A percentile compares a stretch with the other conserved stretches of the same genome.
These are phyloP conservation scores for Chamaenerion angustifolium DNA, from an alignment of 345 rosid species.

Conservation along the genomic window DNA sequence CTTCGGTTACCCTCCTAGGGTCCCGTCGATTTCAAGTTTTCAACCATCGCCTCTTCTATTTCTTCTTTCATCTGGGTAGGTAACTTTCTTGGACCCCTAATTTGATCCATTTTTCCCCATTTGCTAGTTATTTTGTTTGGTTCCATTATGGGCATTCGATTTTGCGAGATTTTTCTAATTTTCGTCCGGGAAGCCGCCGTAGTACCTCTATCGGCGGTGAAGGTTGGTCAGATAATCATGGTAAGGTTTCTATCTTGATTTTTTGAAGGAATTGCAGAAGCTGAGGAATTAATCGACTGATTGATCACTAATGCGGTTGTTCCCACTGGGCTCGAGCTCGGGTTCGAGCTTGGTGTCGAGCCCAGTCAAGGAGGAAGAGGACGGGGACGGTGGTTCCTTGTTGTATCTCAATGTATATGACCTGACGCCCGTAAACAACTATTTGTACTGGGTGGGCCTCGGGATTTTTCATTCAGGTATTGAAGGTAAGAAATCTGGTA, in stretches of 20 bases:
- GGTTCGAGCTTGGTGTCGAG: slow-evolving; percentile 35
- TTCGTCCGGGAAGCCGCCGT: too few species aligned
- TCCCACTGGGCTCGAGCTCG: slow-evolving; percentile 20
- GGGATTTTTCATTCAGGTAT: slow-evolving; percentile 95
- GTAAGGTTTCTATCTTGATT: not conserved
- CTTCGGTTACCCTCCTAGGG: too few species aligned
- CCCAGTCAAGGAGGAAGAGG: slow-evolving; percentile 33
- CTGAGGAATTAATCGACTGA: not conserved
- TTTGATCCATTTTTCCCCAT: too few species aligned
- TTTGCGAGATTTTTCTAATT: too few species aligned
- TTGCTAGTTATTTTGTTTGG: too few species aligned
- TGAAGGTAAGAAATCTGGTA: slow-evolving; percentile 37
- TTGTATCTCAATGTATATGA: slow-evolving; percentile 87
- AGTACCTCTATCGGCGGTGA: too few species aligned
- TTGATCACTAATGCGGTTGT: slow-evolving; percentile 48
- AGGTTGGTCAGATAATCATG: too few species aligned
- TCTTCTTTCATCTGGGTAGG: too few species aligned
- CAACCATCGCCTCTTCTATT: too few species aligned
- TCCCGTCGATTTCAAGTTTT: too few species aligned
- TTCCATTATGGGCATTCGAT: too few species aligned
- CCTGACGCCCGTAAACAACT: slow-evolving; percentile 85
- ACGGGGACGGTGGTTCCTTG: slow-evolving; percentile 18
- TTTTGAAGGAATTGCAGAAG: not conserved
- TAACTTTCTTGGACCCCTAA: too few species aligned
- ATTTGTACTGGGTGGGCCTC: slow-evolving; percentile 81